Conservation (phyloP, 768 basidiomycete species). For the Calocybe indica region DNA sequence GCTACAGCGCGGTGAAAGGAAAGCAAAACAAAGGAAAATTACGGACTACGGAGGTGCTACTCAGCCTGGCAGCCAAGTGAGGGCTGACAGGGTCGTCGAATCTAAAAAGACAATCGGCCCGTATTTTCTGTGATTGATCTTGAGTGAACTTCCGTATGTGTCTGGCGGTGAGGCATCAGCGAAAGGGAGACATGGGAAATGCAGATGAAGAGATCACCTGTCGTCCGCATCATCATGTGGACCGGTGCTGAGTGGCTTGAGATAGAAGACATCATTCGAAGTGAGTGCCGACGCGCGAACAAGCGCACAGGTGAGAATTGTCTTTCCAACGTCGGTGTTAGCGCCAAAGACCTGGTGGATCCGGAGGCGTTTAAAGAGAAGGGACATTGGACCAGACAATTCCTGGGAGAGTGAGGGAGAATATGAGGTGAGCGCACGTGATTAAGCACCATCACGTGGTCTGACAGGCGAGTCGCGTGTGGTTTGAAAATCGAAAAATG, state of each 20-base stretch:
- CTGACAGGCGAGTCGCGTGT: not conserved
- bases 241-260: constrained; percentile 94
- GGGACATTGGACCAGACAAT: constrained; percentile 46
- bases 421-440: constrained; percentile 2
- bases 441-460: constrained; percentile 1
- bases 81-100: constrained; percentile 91
- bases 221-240: constrained; percentile 78
- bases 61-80: constrained; percentile 72
- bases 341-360: constrained; percentile 92
- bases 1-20: not conserved
- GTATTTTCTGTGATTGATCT: constrained; percentile 31
- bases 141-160: constrained; percentile 58
- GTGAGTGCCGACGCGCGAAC: constrained; percentile 66
- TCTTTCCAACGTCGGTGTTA: constrained; percentile 96
- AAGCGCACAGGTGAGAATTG: constrained; percentile 81
- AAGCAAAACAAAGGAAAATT: not conserved
- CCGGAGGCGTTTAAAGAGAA: constrained; percentile 80
- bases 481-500: constrained; percentile 2
- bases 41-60: constrained; percentile 27
- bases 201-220: constrained; percentile 35
- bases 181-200: not conserved
- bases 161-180: constrained; percentile 29
- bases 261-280: constrained; percentile 52
- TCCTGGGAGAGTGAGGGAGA: not conserved
- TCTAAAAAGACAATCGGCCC: constrained; percentile 70